A percentile compares a stretch with the other conserved stretches of the same genome.
phyloP scores from a whole-genome alignment of 78 protist species.

The Dictyostelium brefeldianum region DNA sequence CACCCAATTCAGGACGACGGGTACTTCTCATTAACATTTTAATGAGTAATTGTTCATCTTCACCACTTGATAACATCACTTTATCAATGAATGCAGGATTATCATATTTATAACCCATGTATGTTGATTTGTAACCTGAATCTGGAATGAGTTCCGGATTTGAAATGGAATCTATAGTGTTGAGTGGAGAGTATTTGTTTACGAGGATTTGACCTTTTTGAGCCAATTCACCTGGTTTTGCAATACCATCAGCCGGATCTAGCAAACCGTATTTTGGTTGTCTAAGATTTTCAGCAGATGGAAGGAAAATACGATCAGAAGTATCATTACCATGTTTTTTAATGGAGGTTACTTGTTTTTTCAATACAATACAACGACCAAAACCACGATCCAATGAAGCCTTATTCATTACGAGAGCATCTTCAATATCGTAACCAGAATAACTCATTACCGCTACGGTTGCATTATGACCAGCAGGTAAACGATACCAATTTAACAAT shows the following conservation, averaged over 20 bases:
- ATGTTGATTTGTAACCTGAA: conserved; percentile 81
- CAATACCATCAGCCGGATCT: conserved; percentile 98
- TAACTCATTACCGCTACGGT: conserved; percentile 98
- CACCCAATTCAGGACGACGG: conserved; percentile 99
- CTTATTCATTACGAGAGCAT: conserved; percentile 98
- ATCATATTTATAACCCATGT: conserved; percentile 93
- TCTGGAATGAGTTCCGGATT: conserved; percentile 65
- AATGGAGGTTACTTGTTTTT: conserved; percentile 41
- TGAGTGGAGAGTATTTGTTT: conserved; percentile 95
- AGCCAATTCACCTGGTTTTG: conserved; percentile 96
- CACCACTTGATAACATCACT: conserved; percentile 87
- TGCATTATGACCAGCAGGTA: conserved; percentile 99
- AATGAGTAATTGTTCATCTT: conserved; percentile 93
- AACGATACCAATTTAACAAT: conserved; percentile 95
- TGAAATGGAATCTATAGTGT: conserved; percentile 38
- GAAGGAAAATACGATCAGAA: conserved; percentile 81
- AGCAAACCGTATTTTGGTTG: conserved; percentile 91
- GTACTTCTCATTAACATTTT: conserved; percentile 96
- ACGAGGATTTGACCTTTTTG: conserved; percentile 97
- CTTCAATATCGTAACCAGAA: conserved; percentile 99
- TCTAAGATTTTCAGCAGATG: conserved; percentile 61
- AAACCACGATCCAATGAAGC: conserved; percentile 99
- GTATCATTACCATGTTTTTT: conserved; percentile 88
- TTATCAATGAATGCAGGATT: conserved; percentile 96
- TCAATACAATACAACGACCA: conserved; percentile 96